Evolutionary conservation across 306 rosid species (phyloP).

Genomic region (Lithocarpus polystachyus): DNA sequence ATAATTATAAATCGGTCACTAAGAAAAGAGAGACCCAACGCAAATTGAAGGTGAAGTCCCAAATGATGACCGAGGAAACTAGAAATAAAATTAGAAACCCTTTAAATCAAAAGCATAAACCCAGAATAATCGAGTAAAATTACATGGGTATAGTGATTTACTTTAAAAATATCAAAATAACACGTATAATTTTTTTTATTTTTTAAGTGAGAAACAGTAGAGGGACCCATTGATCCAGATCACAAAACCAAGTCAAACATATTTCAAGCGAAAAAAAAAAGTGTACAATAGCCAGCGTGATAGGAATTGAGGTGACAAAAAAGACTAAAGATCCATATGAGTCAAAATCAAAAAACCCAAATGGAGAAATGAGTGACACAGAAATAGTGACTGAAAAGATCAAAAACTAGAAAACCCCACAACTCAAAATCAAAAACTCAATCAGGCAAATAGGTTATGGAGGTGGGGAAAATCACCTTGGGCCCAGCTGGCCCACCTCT

Average conservation of each 20-base stretch:
- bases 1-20: neutral
- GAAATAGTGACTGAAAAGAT: neutral
- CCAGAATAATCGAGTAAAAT: neutral
- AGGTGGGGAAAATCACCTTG: conserved; percentile 31
- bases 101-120: neutral
- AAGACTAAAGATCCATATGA: neutral
- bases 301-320: neutral
- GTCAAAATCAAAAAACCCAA: neutral
- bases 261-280: neutral
- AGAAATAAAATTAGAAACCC: neutral
- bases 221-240: neutral
- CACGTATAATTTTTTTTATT: too few relatives aligned
- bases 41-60: neutral
- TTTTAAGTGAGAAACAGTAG: neutral
- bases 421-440: neutral
- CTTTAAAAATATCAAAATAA: too few relatives aligned
- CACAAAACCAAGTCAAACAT: neutral
- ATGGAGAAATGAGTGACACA: neutral
- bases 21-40: neutral
- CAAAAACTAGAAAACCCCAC: neutral
- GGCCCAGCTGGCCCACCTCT: conserved; percentile 68
- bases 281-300: neutral
- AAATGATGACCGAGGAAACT: neutral
- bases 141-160: neutral
- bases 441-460: neutral